Evolutionary conservation across 2,329 filamentous ascomycete genomes (phyloP).

Genomic region (Aspergillus transmontanensis): DNA sequence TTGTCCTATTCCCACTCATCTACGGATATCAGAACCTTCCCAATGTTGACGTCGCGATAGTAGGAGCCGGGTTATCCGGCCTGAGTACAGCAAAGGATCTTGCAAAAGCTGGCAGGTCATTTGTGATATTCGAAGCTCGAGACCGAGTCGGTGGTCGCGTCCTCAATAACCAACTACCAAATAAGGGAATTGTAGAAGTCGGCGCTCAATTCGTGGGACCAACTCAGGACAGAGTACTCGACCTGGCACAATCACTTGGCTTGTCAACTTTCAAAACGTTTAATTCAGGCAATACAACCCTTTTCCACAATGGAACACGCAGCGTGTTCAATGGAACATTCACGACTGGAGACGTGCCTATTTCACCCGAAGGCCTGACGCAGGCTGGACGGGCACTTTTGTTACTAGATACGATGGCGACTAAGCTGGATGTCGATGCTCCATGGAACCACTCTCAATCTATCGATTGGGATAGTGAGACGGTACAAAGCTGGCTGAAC

Average conservation of each 20-base stretch:
- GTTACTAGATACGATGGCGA: not conserved
- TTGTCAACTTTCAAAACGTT: slow-evolving; percentile 18
- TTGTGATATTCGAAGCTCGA: slow-evolving; percentile 20
- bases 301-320: slow-evolving; percentile 3
- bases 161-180: slow-evolving; percentile 13
- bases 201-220: slow-evolving; percentile 31
- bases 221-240: slow-evolving; percentile 25
- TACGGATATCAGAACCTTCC: not conserved
- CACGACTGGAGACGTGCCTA: not conserved
- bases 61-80: slow-evolving; percentile 9
- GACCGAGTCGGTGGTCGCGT: slow-evolving; percentile 24
- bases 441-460: slow-evolving; percentile 5
- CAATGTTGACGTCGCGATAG: slow-evolving; percentile 9
- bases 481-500: not conserved
- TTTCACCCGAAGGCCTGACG: not conserved
- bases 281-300: not conserved
- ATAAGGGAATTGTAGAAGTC: slow-evolving; percentile 24
- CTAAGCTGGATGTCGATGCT: not conserved
- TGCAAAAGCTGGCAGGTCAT: slow-evolving; percentile 9
- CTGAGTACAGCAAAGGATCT: slow-evolving; percentile 15
- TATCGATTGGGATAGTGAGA: slow-evolving; percentile 1
- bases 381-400: not conserved
- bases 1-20: not conserved
- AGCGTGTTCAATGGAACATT: not conserved
- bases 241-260: slow-evolving; percentile 21